These are phyloP conservation scores for Pyrus hybrid DNA, from an alignment of 331 rosid species.

Conservation along the genomic window DNA sequence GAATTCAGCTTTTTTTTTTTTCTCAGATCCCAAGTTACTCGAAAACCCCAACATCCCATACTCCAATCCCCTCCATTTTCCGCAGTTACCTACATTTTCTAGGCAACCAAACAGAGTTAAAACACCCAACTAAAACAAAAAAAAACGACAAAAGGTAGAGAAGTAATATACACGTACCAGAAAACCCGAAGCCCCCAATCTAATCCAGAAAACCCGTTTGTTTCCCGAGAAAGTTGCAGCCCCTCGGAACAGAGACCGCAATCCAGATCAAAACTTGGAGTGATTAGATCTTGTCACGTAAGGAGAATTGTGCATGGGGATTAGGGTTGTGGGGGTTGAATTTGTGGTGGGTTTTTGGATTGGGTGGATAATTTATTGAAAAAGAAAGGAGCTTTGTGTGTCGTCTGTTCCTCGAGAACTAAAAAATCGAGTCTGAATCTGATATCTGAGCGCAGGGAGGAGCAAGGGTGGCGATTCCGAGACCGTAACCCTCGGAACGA, in stretches of 20 bases:
- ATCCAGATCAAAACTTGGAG: not conserved
- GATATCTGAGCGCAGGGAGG: not conserved
- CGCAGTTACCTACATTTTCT: not conserved
- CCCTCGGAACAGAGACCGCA: not conserved
- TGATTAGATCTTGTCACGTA: not conserved
- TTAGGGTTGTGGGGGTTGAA: not conserved
- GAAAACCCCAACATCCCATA: not conserved
- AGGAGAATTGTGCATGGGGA: not conserved
- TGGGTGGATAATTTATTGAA: not conserved
- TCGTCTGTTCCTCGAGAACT: too few relatives aligned
- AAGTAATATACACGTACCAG: conserved; percentile 26
- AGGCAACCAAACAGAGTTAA: conserved; percentile 3
- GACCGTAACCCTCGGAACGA: not conserved
- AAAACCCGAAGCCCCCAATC: conserved; percentile 4
- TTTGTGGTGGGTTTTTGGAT: not conserved
- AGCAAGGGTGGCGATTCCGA: not conserved
- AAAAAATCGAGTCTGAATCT: not conserved
- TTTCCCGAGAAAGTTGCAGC: not conserved
- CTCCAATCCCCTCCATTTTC: not conserved
- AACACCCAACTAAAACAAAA: not conserved
- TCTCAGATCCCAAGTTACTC: not conserved
- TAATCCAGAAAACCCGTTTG: not conserved
- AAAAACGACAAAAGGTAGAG: not conserved
- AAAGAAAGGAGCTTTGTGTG: not conserved
- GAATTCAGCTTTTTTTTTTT: not conserved